Conservation (phyloP, 1,284 basidiomycete genomes). For the Austroboletus niveus region DNA sequence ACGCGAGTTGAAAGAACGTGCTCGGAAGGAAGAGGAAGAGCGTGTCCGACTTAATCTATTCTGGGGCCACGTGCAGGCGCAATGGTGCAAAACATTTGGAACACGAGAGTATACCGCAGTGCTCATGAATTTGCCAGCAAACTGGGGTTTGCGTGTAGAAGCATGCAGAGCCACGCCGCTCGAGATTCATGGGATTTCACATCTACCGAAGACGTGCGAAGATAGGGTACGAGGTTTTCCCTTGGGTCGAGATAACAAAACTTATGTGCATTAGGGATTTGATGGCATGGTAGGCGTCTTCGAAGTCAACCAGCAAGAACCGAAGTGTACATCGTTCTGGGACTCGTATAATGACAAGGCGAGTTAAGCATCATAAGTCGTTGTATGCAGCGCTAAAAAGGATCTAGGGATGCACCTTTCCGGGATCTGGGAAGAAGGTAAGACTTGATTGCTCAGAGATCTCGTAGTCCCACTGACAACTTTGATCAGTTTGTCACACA, state of each 20-base stretch:
- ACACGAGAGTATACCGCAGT: conserved; percentile 26
- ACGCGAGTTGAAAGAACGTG: conserved; percentile 12
- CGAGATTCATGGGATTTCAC: conserved; percentile 20
- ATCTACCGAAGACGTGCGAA: conserved; percentile 24
- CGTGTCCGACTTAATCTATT: conserved; percentile 23
- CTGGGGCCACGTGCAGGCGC: conserved; percentile 17
- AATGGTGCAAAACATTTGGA: conserved; percentile 19
- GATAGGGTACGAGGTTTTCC: conserved; percentile 15
- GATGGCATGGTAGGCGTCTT: conserved; percentile 19
- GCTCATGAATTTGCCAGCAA: conserved; percentile 20
- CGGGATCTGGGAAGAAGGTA: conserved; percentile 17
- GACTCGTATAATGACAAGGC: conserved; percentile 21
- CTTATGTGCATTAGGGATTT: conserved; percentile 14
- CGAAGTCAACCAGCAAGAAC: conserved; percentile 18
- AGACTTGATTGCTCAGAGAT: neutral
- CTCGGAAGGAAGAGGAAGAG: conserved; percentile 16
- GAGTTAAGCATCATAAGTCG: neutral
- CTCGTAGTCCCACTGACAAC: neutral
- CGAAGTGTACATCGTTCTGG: conserved; percentile 24
- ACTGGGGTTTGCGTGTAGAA: conserved; percentile 16
- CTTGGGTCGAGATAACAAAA: neutral
- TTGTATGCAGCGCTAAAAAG: too few relatives aligned
- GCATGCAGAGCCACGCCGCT: conserved; percentile 22
- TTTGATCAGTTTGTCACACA: conserved; percentile 23
- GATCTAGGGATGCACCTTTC: conserved; percentile 15